Evolutionary conservation across 2,329 filamentous ascomycete genomes (phyloP), one percentile per base, ranked within the genome.

Genomic region (Aureobasidium namibiae): DNA sequence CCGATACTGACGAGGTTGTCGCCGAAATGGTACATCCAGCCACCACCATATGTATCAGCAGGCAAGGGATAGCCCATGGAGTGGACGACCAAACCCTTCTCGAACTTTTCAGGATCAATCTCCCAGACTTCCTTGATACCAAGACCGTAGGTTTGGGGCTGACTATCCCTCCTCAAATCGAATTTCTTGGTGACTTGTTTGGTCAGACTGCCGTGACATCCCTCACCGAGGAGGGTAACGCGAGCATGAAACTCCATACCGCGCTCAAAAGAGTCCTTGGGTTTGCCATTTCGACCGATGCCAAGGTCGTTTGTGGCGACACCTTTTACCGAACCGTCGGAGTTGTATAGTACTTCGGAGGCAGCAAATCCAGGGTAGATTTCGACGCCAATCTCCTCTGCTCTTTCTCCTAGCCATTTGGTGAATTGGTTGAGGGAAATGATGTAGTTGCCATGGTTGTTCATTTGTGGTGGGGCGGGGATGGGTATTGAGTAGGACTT

Each of bases 21-120:
- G 38, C 92, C 94, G 73, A 97, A 99, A 74, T 99, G 94, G 70
- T 99, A 99, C 89, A 99, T 92, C 86, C 91, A 99, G n/a, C 89
- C 91, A 65, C 94, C 94, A 65, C 94, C 94, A 71, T 99, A 99
- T 9, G 92, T 94, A 70, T 97, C 88, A 66, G 81, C 84, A 16
- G 90, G 84, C 45, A 99, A 76, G 21, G 94, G 94, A 69, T 95
- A 97, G 21, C 94, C 94, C 86, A 99, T 84, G 4, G 90, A 89
- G 76, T 99, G 94, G 4, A 86, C 83, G 46, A 97, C 83, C 65
- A 92, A 79, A 56, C 94, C 94, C 69, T 88, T 88, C 62, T 87
- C 81, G 75, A 96, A 97, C 75, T 95, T 97, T 67, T 89, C 90
- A 0, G 94, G 91, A 67, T 91, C 84, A 33, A 99, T 82, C 74